Evolutionary conservation across 2,329 filamentous ascomycete genomes (phyloP).

Genomic region (Corniculantispora saksenae): DNA sequence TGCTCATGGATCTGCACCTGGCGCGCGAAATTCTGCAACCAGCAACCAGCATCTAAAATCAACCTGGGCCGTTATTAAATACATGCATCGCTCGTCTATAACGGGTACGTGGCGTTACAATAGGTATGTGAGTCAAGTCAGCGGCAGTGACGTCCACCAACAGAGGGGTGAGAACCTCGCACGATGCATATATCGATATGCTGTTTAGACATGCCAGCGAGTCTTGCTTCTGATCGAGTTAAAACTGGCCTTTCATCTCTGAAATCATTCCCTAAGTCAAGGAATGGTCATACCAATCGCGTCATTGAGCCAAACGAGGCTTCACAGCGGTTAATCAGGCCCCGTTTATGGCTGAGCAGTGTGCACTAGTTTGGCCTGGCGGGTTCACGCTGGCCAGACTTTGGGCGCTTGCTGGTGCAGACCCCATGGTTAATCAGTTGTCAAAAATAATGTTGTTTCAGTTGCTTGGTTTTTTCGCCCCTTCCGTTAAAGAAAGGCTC

Average conservation of each 20-base stretch:
- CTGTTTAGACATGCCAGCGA: background rate
- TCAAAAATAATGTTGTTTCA: background rate
- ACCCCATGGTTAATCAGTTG: background rate
- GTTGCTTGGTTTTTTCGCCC: background rate
- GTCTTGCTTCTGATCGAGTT: background rate
- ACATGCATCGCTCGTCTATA: background rate
- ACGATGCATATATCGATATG: no score
- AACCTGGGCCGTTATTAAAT: no score
- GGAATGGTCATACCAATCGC: background rate
- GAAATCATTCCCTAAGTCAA: background rate
- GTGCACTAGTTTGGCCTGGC: background rate
- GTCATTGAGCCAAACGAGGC: background rate
- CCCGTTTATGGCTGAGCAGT: background rate
- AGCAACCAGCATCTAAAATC: background rate
- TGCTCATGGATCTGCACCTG: background rate
- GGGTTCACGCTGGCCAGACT: background rate
- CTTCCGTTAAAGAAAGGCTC: no score
- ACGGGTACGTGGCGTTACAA: background rate
- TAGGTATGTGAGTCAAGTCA: background rate
- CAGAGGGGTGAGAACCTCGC: no score
- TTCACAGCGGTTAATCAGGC: background rate
- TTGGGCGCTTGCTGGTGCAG: background rate
- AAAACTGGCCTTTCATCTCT: no score
- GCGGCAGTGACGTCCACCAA: no score
- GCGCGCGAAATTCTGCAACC: background rate